Conservation (phyloP, 78 protist species). For the Chrysochromulina tobinii region DNA sequence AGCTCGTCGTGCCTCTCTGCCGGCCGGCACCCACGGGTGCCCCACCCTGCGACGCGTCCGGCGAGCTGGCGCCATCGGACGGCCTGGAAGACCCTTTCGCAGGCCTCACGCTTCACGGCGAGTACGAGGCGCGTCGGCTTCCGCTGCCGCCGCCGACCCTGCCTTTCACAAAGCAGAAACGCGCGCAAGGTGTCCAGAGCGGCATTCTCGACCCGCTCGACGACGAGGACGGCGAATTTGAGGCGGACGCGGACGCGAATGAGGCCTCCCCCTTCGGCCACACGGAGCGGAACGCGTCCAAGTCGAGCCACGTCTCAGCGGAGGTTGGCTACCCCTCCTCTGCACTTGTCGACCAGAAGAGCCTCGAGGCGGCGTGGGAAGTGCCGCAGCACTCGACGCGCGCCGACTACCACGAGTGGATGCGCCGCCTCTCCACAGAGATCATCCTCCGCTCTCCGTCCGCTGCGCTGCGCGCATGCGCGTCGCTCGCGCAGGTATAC, state of each 20-base stretch:
- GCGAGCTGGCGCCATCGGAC: too few relatives aligned
- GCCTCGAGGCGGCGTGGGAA: slow-evolving; percentile 84
- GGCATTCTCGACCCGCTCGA: neutral
- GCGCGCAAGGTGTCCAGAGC: neutral
- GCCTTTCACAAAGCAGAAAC: too few relatives aligned
- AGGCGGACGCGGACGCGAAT: neutral
- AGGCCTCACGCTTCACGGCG: too few relatives aligned
- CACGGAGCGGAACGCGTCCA: neutral
- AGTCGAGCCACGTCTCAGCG: neutral
- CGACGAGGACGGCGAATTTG: neutral
- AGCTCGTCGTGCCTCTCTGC: neutral
- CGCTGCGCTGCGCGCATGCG: slow-evolving; percentile 93
- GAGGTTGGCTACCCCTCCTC: slow-evolving; percentile 26
- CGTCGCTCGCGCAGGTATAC: slow-evolving; percentile 66
- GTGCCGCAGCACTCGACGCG: slow-evolving; percentile 70
- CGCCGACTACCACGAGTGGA: slow-evolving; percentile 75
- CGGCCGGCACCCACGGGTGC: neutral
- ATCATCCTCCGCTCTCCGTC: slow-evolving; percentile 92
- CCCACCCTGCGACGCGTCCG: neutral
- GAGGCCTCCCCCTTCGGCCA: neutral
- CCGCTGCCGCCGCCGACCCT: too few relatives aligned
- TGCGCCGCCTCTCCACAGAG: slow-evolving; percentile 61
- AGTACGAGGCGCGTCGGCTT: too few relatives aligned
- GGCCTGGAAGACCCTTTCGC: too few relatives aligned
- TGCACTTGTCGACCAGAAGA: slow-evolving; percentile 69